Percentiles rank a stretch among this genome's conserved stretches.
phyloP scores from a whole-genome alignment of 2,329 filamentous ascomycete genomes.

The Botrytis sinoallii region DNA sequence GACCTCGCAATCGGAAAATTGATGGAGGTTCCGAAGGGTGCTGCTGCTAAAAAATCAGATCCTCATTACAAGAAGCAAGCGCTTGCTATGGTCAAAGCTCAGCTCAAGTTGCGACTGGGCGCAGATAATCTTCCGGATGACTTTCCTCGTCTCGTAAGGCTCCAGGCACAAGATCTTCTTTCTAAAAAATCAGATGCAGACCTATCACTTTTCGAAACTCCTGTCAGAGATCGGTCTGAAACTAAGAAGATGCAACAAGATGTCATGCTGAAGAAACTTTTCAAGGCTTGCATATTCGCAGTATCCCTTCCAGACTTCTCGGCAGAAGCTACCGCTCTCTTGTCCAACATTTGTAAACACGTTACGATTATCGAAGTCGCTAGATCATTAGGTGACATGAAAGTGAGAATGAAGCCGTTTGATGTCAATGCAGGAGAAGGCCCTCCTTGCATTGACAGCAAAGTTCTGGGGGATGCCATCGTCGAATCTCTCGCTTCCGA shows the following conservation, averaged over 20 bases:
- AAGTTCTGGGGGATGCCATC: conserved; percentile 82
- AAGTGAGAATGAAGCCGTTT: conserved; percentile 75
- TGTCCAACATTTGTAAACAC: conserved; percentile 81
- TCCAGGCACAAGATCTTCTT: conserved; percentile 84
- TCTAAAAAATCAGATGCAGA: conserved; percentile 69
- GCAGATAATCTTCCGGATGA: conserved; percentile 87
- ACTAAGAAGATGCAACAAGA: conserved; percentile 86
- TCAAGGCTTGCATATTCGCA: conserved; percentile 86
- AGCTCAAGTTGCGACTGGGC: conserved; percentile 87
- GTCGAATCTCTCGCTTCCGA: conserved; percentile 89
- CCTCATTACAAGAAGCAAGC: conserved; percentile 91
- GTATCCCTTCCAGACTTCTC: conserved; percentile 79
- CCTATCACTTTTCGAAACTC: conserved; percentile 66
- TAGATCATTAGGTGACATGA: conserved; percentile 74
- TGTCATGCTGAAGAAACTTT: conserved; percentile 73
- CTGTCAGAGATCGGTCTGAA: conserved; percentile 78
- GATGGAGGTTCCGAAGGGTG: conserved; percentile 69
- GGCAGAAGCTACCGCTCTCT: conserved; percentile 69
- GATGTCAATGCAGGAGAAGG: conserved; percentile 85
- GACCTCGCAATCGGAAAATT: conserved; percentile 87
- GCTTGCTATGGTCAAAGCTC: conserved; percentile 79
- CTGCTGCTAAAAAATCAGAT: conserved; percentile 57
- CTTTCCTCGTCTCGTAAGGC: conserved; percentile 74
- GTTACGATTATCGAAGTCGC: conserved; percentile 89
- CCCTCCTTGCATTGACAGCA: conserved; percentile 79